Evolutionary conservation across 2,329 filamentous ascomycete genomes (phyloP).

Genomic region (Aurifilum marmelostoma): DNA sequence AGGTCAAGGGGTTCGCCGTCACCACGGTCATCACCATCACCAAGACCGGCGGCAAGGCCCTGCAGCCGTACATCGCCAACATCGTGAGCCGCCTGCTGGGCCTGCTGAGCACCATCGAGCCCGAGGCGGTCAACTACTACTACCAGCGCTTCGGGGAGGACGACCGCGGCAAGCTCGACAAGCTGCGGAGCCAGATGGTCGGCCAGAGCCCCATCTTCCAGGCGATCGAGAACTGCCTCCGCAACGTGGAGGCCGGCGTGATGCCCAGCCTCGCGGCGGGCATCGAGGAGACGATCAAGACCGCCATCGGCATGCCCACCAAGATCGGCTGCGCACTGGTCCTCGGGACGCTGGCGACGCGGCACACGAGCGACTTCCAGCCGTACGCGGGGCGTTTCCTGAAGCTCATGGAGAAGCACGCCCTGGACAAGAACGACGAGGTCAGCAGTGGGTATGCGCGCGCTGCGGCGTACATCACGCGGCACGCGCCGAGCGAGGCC

Average conservation of each 20-base stretch:
- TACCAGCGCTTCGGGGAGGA: slow-evolving; percentile 88
- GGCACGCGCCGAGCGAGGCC: slow-evolving; percentile 53
- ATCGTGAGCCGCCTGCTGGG: slow-evolving; percentile 82
- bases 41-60: slow-evolving; percentile 79
- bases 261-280: slow-evolving; percentile 74
- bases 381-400: slow-evolving; percentile 78
- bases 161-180: slow-evolving; percentile 88
- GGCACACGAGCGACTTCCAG: slow-evolving; percentile 74
- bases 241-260: slow-evolving; percentile 76
- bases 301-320: slow-evolving; percentile 85
- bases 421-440: slow-evolving; percentile 91
- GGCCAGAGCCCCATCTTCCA: slow-evolving; percentile 89
- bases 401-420: slow-evolving; percentile 75
- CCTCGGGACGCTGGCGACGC: slow-evolving; percentile 80
- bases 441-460: slow-evolving; percentile 88
- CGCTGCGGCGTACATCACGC: slow-evolving; percentile 82
- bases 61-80: slow-evolving; percentile 79
- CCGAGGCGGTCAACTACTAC: slow-evolving; percentile 86
- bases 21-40: slow-evolving; percentile 84
- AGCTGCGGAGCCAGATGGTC: slow-evolving; percentile 78
- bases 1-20: slow-evolving; percentile 84
- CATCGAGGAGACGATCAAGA: slow-evolving; percentile 80
- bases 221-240: slow-evolving; percentile 85
- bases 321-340: slow-evolving; percentile 91
- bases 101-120: slow-evolving; percentile 85